phyloP scores from a whole-genome alignment of 2,329 filamentous ascomycete genomes.

The Colletotrichum noveboracense region DNA sequence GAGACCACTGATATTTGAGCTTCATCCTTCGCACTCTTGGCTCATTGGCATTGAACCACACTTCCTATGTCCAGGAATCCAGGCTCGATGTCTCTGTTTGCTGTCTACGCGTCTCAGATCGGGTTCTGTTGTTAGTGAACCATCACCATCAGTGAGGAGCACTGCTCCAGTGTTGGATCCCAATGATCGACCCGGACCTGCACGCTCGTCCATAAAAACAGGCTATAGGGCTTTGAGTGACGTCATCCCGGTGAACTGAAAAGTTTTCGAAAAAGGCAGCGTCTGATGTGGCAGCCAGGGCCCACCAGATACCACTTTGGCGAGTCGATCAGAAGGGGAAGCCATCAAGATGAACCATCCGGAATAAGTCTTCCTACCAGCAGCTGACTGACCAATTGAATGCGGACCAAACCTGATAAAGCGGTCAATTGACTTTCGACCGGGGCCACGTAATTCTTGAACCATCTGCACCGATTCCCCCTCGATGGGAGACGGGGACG shows the following conservation, averaged over 20 bases:
- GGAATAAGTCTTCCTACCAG: neutral
- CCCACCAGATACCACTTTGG: neutral
- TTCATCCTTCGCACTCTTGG: neutral
- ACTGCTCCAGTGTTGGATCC: neutral
- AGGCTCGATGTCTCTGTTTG: neutral
- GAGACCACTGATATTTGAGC: neutral
- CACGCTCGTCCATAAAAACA: neutral
- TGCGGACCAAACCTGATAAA: neutral
- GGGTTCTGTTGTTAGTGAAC: neutral
- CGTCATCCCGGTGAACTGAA: neutral
- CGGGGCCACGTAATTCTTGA: neutral
- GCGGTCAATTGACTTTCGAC: neutral
- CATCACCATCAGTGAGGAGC: neutral
- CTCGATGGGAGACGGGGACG: neutral
- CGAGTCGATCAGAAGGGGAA: neutral
- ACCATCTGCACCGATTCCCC: neutral
- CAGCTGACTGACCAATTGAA: neutral
- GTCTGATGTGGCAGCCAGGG: neutral
- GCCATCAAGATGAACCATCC: neutral
- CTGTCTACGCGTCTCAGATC: neutral
- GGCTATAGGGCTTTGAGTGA: slow-evolving; percentile 2
- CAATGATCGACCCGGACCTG: slow-evolving; percentile 6
- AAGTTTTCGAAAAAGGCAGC: neutral
- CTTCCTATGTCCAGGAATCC: neutral
- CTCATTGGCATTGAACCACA: neutral